A percentile compares a stretch with the other conserved stretches of the same genome.
Conservation (phyloP, 306 rosid genomes). For the Rosa rugosa region DNA sequence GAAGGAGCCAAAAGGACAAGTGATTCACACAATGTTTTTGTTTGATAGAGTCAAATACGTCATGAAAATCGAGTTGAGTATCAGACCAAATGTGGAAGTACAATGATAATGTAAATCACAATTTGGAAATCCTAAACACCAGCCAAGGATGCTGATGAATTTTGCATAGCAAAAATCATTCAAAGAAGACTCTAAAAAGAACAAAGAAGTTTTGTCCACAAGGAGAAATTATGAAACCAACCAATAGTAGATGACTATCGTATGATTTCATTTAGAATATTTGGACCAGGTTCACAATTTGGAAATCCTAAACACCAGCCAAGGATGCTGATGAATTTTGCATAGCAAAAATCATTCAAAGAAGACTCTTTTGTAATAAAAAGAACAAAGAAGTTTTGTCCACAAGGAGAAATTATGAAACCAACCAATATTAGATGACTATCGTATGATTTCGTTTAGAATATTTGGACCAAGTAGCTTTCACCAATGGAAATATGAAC, state of each 20-base stretch:
- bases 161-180: not conserved
- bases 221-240: too few relatives aligned
- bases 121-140: not conserved
- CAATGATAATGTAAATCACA: not conserved
- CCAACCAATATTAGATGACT: not conserved
- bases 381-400: not conserved
- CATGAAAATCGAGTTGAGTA: not conserved
- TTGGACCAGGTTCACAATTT: not conserved
- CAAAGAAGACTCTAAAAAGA: not conserved
- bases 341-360: not conserved
- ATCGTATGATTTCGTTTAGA: not conserved
- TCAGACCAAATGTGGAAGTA: not conserved
- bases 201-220: not conserved
- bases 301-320: not conserved
- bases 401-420: not conserved
- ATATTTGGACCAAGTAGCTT: not conserved
- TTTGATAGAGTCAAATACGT: not conserved
- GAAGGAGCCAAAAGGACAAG: not conserved
- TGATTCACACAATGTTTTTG: not conserved
- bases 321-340: not conserved
- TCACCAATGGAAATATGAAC: not conserved
- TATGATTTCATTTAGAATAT: not conserved
- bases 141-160: not conserved
- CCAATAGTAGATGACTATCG: not conserved
- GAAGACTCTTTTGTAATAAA: not conserved